Base-by-base conservation (phyloP, 2,329 filamentous ascomycete genomes). In the Xylariaceae sp. region DNA sequence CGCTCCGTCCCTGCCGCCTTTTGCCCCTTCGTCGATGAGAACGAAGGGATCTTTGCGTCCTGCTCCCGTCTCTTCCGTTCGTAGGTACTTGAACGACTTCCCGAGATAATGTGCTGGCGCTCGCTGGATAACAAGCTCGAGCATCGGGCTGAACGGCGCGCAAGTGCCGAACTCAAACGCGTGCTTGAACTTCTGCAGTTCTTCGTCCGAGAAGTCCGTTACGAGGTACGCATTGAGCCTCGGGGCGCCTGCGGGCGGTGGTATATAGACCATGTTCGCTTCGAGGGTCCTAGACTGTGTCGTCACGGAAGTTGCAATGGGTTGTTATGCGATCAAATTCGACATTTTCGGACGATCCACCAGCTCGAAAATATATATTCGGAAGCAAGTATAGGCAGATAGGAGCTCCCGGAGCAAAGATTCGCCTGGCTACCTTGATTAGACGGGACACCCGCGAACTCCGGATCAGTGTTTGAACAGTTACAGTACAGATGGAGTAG, bases 91-190 rank as follows among this genome's bases (percentile, higher is more conserved):
- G 39, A 58, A 56, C 35, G 58, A 43, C 31, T 58, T 48, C 35
- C 47, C 44, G 5, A 51, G 27, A 35, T 61, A 61, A 27, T 55
- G 50, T 9, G 47, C 53, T 0, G 57, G 58, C n/a, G 57, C 45
- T 14, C 46, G 49, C 14, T 54, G 31, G 30, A 60, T 58, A n/a
- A 58, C 49, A 27, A 63, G 52, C 38, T 62, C 55, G 1, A 62
- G 49, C 38, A 51, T 49, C 2, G 57, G 49, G 11, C n/a, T 30
- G 36, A 62, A 58, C 6, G 51, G 49, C 11, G 57, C 48, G 36
- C 45, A 46, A 5, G 56, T 53, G 18, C 59, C 59, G 22, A 56
- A 30, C 27, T 61, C 57, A 33, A 62, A 62, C 2, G 46, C 36
- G 1, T 46, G 42, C 45, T 61, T 60, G 47, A 61, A 52, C 5